Evolutionary conservation across 306 rosid genomes (phyloP).

Genomic region (Oemleria cerasiformis): DNA sequence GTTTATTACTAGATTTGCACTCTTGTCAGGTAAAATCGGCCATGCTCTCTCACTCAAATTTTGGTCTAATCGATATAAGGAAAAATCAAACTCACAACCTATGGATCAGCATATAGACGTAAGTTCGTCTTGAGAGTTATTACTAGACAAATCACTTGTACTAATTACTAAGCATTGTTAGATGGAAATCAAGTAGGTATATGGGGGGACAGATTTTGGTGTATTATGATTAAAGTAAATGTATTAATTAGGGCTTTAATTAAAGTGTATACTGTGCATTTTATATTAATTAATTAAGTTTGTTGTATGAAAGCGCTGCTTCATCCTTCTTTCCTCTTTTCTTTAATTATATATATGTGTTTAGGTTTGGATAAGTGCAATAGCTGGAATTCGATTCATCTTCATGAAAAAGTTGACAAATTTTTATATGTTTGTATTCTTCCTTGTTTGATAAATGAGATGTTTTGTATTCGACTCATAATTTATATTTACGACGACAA

Average conservation of each 20-base stretch:
- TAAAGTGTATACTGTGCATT: not conserved
- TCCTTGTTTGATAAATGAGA: too few relatives aligned
- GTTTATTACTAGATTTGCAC: too few relatives aligned
- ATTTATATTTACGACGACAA: too few relatives aligned
- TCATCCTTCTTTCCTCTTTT: constrained; percentile 2
- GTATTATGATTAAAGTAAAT: not conserved
- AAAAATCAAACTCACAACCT: too few relatives aligned
- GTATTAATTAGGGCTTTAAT: not conserved
- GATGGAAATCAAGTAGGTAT: not conserved
- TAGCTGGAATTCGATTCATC: not conserved
- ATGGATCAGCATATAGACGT: too few relatives aligned
- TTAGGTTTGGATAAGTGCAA: not conserved
- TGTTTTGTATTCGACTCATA: too few relatives aligned
- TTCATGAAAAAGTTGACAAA: not conserved
- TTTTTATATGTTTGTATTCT: not conserved
- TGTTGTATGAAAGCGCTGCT: not conserved
- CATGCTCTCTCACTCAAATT: too few relatives aligned
- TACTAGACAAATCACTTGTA: too few relatives aligned
- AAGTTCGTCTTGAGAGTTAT: too few relatives aligned
- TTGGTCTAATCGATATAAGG: too few relatives aligned
- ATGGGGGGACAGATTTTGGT: not conserved
- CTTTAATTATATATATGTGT: not conserved
- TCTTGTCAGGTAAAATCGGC: too few relatives aligned
- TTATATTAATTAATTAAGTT: not conserved
- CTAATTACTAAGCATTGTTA: not conserved